Base-by-base conservation (phyloP, 306 rosid species). In the Trichosanthes truncata region DNA sequence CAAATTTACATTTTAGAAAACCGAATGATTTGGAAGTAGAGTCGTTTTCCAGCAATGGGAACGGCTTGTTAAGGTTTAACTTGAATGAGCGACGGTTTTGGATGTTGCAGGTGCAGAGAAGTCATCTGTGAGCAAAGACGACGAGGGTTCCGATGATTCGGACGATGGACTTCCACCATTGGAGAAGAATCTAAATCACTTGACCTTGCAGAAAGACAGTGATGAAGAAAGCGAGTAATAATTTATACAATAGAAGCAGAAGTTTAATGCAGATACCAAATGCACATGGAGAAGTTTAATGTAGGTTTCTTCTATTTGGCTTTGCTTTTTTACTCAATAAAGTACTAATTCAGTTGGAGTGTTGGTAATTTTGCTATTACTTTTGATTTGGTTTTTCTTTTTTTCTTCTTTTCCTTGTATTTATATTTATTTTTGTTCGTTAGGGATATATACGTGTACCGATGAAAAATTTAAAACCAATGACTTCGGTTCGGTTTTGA, bases 151-250 rank as follows among this genome's bases (percentile, higher is more conserved):
- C 31, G 81, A 83, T 6, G 92, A 89, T 71, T 89, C 92, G 4
- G 95, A 92, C 10, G 97, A 91, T 20, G 97, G 92, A 73, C 96
- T 92, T 84, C 97, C 98, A 6, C 97, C 98, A 26, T 90, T 92
- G 31, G 98, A 92, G 86, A 91, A 33, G 89, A 95, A 95, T 80
- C 87, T 88, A 90, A 95, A 95, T 83, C 98, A 87, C 85, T 85
- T 90, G 89, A 84, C 31, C 84, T 75, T 93, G 13, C 76, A 21
- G 76, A 6, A 23, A 55, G 12, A 51, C 33, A 76, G 68, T 5
- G 81, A 67, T 15, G 84, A 59, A 52, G 83, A 55, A 40, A 81
- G 79, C 31, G 86, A n/a, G 65, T 73, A 48, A 45, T 14, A 71
- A 35, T 3, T 71, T 3, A 69, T n/a, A 21, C 29, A 3, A 43